These are phyloP conservation scores for Xylaria digitata DNA, from an alignment of 2,329 filamentous ascomycete genomes.

Conservation along the genomic window DNA sequence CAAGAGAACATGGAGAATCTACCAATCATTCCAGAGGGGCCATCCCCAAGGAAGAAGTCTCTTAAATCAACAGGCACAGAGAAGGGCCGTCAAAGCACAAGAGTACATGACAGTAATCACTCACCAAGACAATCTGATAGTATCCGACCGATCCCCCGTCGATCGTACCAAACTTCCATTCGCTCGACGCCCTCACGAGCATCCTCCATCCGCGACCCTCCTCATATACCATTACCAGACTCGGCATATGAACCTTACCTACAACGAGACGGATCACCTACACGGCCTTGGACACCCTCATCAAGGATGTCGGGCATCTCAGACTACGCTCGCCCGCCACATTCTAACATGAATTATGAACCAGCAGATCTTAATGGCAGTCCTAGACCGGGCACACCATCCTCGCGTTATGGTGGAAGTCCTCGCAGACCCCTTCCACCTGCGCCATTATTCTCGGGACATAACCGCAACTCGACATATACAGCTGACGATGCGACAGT, in stretches of 20 bases:
- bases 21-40: conserved; percentile 64
- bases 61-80: conserved; percentile 47
- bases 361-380: conserved; percentile 89
- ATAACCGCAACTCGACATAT: conserved; percentile 60
- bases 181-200: conserved; percentile 58
- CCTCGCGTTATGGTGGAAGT: conserved; percentile 87
- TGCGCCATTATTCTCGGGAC: conserved; percentile 81
- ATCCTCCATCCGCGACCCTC: conserved; percentile 67
- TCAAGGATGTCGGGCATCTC: conserved; percentile 58
- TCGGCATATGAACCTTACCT: conserved; percentile 71
- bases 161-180: conserved; percentile 66
- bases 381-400: conserved; percentile 89
- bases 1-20: conserved; percentile 55
- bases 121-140: conserved; percentile 59
- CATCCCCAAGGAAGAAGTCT: conserved; percentile 56
- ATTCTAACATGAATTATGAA: conserved; percentile 80
- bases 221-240: conserved; percentile 71
- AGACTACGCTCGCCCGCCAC: conserved; percentile 78
- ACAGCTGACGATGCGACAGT: conserved; percentile 77
- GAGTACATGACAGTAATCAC: conserved; percentile 47
- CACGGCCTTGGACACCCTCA: conserved; percentile 68
- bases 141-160: conserved; percentile 56
- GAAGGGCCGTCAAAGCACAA: conserved; percentile 33
- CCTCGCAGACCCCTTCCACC: conserved; percentile 88
- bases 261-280: conserved; percentile 62